A percentile compares a stretch with the other conserved stretches of the same genome.
Conservation (phyloP, 2,329 filamentous ascomycete genomes). For the Aspergillus sp. region DNA sequence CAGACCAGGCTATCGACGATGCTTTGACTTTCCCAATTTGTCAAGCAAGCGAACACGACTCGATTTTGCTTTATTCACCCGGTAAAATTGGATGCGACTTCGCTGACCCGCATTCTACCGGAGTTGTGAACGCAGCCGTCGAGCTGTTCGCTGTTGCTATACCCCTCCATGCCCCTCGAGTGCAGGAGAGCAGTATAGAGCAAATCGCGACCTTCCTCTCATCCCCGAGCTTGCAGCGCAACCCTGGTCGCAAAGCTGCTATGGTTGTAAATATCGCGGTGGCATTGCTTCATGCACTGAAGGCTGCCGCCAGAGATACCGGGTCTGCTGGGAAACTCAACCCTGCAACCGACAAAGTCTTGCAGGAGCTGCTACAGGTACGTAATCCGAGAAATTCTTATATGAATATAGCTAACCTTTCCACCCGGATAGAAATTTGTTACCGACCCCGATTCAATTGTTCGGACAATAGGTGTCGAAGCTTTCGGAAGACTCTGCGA, state of each 20-base stretch:
- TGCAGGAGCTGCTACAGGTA: slow-evolving; percentile 73
- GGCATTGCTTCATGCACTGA: slow-evolving; percentile 75
- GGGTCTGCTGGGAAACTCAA: slow-evolving; percentile 72
- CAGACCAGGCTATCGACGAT: slow-evolving; percentile 42
- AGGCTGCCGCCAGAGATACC: slow-evolving; percentile 81
- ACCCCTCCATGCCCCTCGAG: slow-evolving; percentile 81
- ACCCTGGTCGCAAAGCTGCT: slow-evolving; percentile 83
- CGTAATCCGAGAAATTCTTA: slow-evolving; percentile 37
- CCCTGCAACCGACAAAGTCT: slow-evolving; percentile 70
- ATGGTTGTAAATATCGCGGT: slow-evolving; percentile 87
- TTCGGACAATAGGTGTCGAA: slow-evolving; percentile 81
- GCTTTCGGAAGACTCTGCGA: slow-evolving; percentile 84
- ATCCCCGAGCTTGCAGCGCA: slow-evolving; percentile 74
- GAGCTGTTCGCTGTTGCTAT: slow-evolving; percentile 89
- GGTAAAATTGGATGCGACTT: slow-evolving; percentile 49
- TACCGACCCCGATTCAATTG: slow-evolving; percentile 77
- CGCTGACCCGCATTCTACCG: slow-evolving; percentile 82
- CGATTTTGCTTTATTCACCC: slow-evolving; percentile 70
- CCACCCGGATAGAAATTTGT: slow-evolving; percentile 60
- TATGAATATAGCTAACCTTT: background rate
- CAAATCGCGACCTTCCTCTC: slow-evolving; percentile 90
- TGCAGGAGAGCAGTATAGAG: slow-evolving; percentile 94
- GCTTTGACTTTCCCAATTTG: slow-evolving; percentile 64
- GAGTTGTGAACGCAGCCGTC: slow-evolving; percentile 92
- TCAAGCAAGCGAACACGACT: slow-evolving; percentile 84